phyloP scores from a whole-genome alignment of 2,329 filamentous ascomycete species.

The Diaporthe destruens region DNA sequence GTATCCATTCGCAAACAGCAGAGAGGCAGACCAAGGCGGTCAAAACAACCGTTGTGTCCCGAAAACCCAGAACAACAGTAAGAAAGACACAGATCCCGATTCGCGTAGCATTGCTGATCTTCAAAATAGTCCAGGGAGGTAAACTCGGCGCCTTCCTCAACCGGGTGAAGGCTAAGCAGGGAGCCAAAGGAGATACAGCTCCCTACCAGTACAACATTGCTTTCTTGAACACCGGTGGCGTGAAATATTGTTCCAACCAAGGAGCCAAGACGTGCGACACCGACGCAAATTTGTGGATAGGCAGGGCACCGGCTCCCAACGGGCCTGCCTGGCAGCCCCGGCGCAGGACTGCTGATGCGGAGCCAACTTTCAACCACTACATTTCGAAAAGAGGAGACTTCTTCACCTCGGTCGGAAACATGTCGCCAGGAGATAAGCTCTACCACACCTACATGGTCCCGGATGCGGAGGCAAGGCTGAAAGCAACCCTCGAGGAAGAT shows the following conservation, averaged over 20 bases:
- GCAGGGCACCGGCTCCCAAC: not conserved
- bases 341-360: not conserved
- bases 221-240: not conserved
- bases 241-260: not conserved
- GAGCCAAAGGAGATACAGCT: not conserved
- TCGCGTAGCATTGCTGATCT: not conserved
- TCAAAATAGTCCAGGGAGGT: constrained; percentile 14
- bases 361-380: constrained; percentile 3
- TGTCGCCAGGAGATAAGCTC: constrained; percentile 13
- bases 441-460: not conserved
- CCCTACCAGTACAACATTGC: constrained; percentile 2
- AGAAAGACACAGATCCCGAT: not conserved
- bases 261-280: not conserved
- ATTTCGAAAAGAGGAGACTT: constrained; percentile 14
- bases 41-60: constrained; percentile 22
- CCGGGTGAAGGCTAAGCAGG: not conserved
- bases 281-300: not conserved
- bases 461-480: not conserved
- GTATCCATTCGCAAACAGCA: constrained; percentile 19
- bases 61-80: not conserved
- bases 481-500: not conserved
- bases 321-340: not conserved
- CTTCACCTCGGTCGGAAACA: not conserved
- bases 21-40: constrained; percentile 4
- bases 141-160: not conserved